Evolutionary conservation across 306 rosid species (phyloP).

Genomic region (Geum urbanum): DNA sequence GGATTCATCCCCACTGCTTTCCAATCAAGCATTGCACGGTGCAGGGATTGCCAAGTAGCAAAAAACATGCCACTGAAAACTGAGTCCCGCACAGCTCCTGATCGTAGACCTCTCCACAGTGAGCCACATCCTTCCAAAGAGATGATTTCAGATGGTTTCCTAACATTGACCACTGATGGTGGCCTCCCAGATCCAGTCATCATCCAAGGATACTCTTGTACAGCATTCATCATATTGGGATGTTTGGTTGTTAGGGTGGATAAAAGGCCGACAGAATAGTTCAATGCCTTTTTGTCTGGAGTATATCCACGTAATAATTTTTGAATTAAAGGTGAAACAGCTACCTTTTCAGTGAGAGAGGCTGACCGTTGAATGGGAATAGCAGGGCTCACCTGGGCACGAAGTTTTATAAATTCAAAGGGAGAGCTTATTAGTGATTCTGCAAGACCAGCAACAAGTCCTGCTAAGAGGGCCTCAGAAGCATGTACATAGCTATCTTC

Average conservation of each 20-base stretch:
- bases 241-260: constrained; percentile 70
- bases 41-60: constrained; percentile 80
- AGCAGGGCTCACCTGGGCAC: constrained; percentile 72
- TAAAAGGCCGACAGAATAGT: constrained; percentile 54
- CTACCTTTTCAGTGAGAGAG: constrained; percentile 45
- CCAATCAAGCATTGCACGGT: constrained; percentile 81
- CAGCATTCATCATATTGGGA: constrained; percentile 48
- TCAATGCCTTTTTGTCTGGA: constrained; percentile 67
- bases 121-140: constrained; percentile 85
- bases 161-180: constrained; percentile 60
- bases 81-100: constrained; percentile 81
- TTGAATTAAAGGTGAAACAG: constrained; percentile 47
- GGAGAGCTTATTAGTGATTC: constrained; percentile 79
- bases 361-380: constrained; percentile 37
- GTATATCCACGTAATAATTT: constrained; percentile 54
- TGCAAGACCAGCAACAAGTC: constrained; percentile 63
- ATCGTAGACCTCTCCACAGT: constrained; percentile 79
- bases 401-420: constrained; percentile 78
- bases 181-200: constrained; percentile 88
- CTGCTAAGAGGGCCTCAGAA: constrained; percentile 79
- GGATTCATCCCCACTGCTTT: constrained; percentile 80
- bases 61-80: constrained; percentile 80
- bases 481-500: constrained; percentile 50
- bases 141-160: constrained; percentile 52
- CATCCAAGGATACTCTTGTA: constrained; percentile 87